Evolutionary conservation across 345 rosid genomes (phyloP).

Genomic region (Eucalyptus regnans): DNA sequence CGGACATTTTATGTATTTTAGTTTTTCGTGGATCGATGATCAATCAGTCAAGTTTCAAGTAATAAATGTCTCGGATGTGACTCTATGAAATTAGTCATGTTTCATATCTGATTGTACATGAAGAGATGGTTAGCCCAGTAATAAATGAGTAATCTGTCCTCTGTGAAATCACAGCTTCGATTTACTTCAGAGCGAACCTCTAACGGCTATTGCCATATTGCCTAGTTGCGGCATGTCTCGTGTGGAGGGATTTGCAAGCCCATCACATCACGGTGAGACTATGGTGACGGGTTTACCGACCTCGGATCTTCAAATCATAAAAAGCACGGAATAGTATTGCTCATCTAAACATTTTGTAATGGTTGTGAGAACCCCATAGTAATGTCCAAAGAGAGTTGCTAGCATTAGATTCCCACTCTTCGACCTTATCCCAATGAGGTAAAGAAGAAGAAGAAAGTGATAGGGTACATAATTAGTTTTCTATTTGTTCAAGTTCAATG

Average conservation of each 20-base stretch:
- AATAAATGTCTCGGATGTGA: too few species aligned
- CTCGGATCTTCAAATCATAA: background rate
- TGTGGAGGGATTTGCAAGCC: background rate
- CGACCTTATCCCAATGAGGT: background rate
- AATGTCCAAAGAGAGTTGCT: background rate
- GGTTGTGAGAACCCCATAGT: background rate
- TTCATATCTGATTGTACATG: background rate
- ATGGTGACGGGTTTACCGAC: accelerated
- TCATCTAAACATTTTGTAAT: background rate
- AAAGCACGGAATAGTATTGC: accelerated
- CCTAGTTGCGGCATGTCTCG: background rate
- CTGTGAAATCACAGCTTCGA: background rate
- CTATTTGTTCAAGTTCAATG: background rate
- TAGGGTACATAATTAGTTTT: background rate
- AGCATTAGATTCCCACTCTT: background rate
- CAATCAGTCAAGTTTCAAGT: background rate
- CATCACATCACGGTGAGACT: background rate
- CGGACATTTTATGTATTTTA: background rate
- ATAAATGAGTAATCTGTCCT: background rate
- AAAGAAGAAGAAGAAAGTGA: background rate
- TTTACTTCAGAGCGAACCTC: background rate
- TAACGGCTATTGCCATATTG: background rate
- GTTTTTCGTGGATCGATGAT: background rate
- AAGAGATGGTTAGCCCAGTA: background rate
- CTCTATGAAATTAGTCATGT: too few species aligned